A percentile compares a stretch with the other conserved stretches of the same genome.
Conservation (phyloP, 1,139 yeast species). For the Lodderomyces oxycetoniae region DNA sequence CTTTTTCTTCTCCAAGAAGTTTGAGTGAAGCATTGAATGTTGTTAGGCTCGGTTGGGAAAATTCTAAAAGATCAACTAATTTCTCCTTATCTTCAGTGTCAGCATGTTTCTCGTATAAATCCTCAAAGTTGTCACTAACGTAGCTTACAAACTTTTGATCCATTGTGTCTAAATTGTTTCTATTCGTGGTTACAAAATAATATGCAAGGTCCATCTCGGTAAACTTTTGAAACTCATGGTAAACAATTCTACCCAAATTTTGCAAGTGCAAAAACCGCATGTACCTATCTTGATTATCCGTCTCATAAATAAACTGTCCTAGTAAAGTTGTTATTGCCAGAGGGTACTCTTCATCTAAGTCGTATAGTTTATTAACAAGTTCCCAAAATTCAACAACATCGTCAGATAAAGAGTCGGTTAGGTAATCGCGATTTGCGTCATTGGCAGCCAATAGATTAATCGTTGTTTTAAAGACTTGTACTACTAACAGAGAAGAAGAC, state of each 20-base stretch:
- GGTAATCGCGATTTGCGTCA: slow-evolving; percentile 26
- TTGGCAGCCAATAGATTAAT: slow-evolving; percentile 37
- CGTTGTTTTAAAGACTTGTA: slow-evolving; percentile 21
- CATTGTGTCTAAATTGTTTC: background rate
- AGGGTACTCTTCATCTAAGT: background rate
- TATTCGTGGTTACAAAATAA: slow-evolving; percentile 6
- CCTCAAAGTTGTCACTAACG: background rate
- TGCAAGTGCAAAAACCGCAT: slow-evolving; percentile 6
- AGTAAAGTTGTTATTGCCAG: slow-evolving; percentile 21
- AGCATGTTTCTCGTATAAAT: slow-evolving; percentile 4
- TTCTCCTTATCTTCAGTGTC: slow-evolving; percentile 15
- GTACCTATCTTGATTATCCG: slow-evolving; percentile 16
- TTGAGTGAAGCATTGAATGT: slow-evolving; percentile 11
- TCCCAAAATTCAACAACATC: slow-evolving; percentile 22
- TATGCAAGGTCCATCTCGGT: slow-evolving; percentile 6
- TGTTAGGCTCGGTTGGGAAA: slow-evolving; percentile 15
- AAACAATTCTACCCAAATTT: slow-evolving; percentile 6
- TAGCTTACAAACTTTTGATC: slow-evolving; percentile 7
- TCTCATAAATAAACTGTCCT: slow-evolving; percentile 33
- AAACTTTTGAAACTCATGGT: slow-evolving; percentile 3
- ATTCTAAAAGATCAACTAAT: slow-evolving; percentile 17
- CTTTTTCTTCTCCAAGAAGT: slow-evolving; percentile 7
- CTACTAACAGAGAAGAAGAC: background rate
- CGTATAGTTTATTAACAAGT: slow-evolving; percentile 3
- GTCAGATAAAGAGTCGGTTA: slow-evolving; percentile 17